Conservation (phyloP, 192 early-diverging fungal species). For the Linnemannia elongata region DNA sequence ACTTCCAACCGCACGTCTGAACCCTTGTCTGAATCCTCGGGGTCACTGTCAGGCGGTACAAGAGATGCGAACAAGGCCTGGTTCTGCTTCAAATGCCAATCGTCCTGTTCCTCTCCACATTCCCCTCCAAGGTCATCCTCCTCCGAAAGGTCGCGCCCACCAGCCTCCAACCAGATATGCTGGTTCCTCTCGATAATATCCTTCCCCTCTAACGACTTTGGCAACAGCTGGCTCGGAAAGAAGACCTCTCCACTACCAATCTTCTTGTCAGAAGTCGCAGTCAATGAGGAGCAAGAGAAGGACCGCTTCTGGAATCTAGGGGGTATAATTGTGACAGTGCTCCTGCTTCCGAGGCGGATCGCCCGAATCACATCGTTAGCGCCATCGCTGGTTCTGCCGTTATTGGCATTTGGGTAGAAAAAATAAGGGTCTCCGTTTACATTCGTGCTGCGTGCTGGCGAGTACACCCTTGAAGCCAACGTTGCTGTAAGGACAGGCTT, state of each 20-base stretch:
- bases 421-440: neutral
- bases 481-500: no score
- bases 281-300: neutral
- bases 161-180: constrained; percentile 36
- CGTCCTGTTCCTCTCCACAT: neutral
- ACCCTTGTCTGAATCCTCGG: neutral
- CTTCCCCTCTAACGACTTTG: constrained; percentile 41
- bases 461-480: no score
- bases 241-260: neutral
- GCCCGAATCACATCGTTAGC: neutral
- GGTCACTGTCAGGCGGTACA: neutral
- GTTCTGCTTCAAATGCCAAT: constrained; percentile 38
- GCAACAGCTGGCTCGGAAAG: constrained; percentile 18
- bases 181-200: constrained; percentile 41
- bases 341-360: constrained; percentile 1
- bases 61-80: constrained; percentile 37
- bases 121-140: neutral
- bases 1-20: neutral
- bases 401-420: constrained; percentile 5
- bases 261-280: no score
- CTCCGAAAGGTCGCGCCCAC: constrained; percentile 26
- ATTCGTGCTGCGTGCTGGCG: neutral
- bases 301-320: constrained; percentile 17
- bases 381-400: neutral
- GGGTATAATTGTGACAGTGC: constrained; percentile 12